Evolutionary conservation across 305 asterid species (phyloP).

Genomic region (Fraxinus nigra): DNA sequence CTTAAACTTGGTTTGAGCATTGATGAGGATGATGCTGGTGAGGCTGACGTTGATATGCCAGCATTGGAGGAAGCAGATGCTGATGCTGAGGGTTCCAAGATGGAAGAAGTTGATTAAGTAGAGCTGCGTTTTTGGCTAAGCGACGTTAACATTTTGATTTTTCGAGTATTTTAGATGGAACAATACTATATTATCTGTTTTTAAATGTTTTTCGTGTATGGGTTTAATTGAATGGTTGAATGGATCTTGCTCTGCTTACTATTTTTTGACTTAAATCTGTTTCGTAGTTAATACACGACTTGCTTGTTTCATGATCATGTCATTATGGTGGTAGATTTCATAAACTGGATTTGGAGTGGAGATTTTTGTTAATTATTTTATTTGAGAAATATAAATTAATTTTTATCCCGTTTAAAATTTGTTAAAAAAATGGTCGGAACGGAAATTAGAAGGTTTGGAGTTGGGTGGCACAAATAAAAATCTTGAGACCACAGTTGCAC

Average conservation of each 20-base stretch:
- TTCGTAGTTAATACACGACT: background rate
- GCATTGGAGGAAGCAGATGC: slow-evolving; percentile 68
- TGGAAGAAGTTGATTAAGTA: slow-evolving; percentile 71
- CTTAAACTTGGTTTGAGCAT: slow-evolving; percentile 70
- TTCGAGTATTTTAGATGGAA: background rate
- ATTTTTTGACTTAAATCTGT: background rate
- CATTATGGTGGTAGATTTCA: background rate
- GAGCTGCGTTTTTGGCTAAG: background rate
- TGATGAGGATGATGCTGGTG: slow-evolving; percentile 69
- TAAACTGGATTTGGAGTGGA: background rate
- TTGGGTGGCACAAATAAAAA: background rate
- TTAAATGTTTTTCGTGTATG: background rate
- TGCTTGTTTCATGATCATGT: background rate
- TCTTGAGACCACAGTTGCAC: background rate
- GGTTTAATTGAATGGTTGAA: background rate
- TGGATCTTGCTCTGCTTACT: background rate
- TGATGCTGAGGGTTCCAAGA: slow-evolving; percentile 75
- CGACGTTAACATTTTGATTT: background rate
- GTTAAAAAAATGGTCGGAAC: background rate
- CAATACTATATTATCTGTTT: background rate
- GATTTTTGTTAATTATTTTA: background rate
- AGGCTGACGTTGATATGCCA: slow-evolving; percentile 79
- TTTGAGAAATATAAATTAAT: background rate
- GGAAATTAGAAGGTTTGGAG: background rate
- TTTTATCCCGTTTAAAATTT: background rate